Evolutionary conservation across 306 rosid species (phyloP).

Genomic region (Aeschynomene evenia): DNA sequence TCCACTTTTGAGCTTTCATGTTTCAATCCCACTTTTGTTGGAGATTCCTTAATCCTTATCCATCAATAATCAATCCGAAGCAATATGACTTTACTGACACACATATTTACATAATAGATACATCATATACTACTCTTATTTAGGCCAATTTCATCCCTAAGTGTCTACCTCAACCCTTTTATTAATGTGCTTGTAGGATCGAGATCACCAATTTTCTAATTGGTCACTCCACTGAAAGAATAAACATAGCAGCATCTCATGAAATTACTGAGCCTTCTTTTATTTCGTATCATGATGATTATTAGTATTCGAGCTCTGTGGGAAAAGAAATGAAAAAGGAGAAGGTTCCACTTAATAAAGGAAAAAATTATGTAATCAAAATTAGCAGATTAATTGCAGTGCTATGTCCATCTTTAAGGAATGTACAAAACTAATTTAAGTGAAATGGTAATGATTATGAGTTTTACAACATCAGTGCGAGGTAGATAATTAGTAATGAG

Average conservation of each 20-base stretch:
- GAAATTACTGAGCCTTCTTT: not conserved
- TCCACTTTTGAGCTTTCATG: slow-evolving; percentile 31
- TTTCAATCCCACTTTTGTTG: slow-evolving; percentile 42
- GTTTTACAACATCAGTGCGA: not conserved
- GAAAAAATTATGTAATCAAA: not conserved
- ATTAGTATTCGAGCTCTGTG: slow-evolving; percentile 11
- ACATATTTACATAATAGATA: not conserved
- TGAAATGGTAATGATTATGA: slow-evolving; percentile 20
- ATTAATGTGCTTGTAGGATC: not conserved
- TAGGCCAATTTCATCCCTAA: slow-evolving; percentile 24
- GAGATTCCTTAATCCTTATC: slow-evolving; percentile 40
- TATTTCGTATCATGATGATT: not conserved
- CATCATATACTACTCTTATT: not conserved
- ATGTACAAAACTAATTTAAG: slow-evolving; percentile 4
- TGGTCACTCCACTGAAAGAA: slow-evolving; percentile 33
- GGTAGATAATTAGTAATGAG: not conserved
- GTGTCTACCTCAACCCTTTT: slow-evolving; percentile 16
- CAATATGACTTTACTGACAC: not conserved
- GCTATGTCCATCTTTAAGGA: not conserved
- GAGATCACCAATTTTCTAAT: slow-evolving; percentile 4
- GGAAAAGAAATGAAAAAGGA: not conserved
- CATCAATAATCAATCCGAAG: slow-evolving; percentile 22
- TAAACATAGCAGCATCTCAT: not conserved
- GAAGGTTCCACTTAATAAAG: slow-evolving; percentile 8
- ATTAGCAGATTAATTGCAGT: not conserved